These are phyloP conservation scores for Fusarium sp. DNA, from an alignment of 2,329 filamentous ascomycete species.

Conservation along the genomic window DNA sequence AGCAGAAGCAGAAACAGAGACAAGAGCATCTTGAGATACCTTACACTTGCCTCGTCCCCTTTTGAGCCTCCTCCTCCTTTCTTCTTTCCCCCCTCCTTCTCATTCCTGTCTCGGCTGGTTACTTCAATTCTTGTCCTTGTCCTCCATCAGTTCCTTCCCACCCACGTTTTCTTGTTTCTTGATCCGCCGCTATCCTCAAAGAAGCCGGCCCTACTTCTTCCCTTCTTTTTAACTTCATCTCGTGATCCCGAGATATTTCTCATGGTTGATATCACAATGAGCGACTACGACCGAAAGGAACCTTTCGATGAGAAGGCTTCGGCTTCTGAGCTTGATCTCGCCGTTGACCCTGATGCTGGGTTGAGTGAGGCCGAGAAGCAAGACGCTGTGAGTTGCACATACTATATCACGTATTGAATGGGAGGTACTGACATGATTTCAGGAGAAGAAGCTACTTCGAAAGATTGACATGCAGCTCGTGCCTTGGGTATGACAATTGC, in stretches of 20 bases:
- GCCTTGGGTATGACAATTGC: slow-evolving; percentile 62
- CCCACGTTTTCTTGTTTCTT: slow-evolving; percentile 39
- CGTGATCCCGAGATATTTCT: slow-evolving; percentile 11
- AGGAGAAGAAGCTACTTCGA: slow-evolving; percentile 73
- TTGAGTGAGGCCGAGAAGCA: slow-evolving; percentile 73
- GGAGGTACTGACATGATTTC: slow-evolving; percentile 18
- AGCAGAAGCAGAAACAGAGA: not conserved
- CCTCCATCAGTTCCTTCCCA: slow-evolving; percentile 32
- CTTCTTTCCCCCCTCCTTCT: slow-evolving; percentile 7
- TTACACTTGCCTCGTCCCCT: not conserved
- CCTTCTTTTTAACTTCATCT: slow-evolving; percentile 7
- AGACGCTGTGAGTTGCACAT: slow-evolving; percentile 64
- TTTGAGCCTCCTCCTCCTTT: slow-evolving; percentile 9
- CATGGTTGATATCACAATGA: slow-evolving; percentile 46
- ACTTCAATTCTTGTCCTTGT: slow-evolving; percentile 33
- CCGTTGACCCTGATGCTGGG: slow-evolving; percentile 67
- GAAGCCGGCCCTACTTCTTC: slow-evolving; percentile 22
- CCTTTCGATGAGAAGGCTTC: slow-evolving; percentile 49
- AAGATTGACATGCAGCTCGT: slow-evolving; percentile 73
- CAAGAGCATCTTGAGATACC: not conserved
- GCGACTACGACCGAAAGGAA: slow-evolving; percentile 51
- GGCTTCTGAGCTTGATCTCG: slow-evolving; percentile 47
- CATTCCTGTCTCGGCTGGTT: slow-evolving; percentile 39
- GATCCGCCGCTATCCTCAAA: slow-evolving; percentile 20
- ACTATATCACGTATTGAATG: not conserved